Conservation (phyloP, 495 filamentous ascomycete genomes). For the Astrothelium subdiscretum region DNA sequence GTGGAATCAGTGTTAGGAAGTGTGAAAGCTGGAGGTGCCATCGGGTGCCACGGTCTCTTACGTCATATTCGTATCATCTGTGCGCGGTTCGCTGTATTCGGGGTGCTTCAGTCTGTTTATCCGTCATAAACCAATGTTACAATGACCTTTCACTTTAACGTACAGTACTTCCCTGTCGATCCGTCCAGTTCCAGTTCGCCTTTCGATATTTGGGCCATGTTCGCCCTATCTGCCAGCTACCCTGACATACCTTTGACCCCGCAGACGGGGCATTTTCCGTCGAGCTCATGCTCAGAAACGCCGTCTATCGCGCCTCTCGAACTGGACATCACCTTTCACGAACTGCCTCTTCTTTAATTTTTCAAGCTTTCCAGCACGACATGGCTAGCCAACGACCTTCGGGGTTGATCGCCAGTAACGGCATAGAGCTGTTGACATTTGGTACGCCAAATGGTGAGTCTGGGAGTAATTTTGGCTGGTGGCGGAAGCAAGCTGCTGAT, state of each 20-base stretch:
- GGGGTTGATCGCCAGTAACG: slow-evolving; percentile 42
- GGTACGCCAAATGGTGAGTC: slow-evolving; percentile 35
- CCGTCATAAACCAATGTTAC: no score
- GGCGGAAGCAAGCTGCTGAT: neutral
- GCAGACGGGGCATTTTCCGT: neutral
- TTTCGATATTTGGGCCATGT: no score
- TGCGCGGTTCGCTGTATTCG: no score
- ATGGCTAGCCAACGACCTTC: slow-evolving; percentile 22
- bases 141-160: no score
- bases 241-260: neutral
- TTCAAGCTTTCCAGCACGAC: neutral
- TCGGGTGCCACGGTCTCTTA: no score
- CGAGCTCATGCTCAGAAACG: neutral
- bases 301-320: neutral
- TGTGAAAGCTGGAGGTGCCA: no score
- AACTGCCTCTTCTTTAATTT: neutral
- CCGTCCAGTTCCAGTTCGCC: no score
- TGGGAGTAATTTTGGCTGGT: neutral
- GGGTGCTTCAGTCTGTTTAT: no score
- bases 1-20: no score
- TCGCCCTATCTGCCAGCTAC: no score
- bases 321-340: neutral
- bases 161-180: no score
- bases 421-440: slow-evolving; percentile 45
- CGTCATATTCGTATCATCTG: no score